phyloP scores from a whole-genome alignment of 306 rosid species.

The Astragalus glycyphyllos region DNA sequence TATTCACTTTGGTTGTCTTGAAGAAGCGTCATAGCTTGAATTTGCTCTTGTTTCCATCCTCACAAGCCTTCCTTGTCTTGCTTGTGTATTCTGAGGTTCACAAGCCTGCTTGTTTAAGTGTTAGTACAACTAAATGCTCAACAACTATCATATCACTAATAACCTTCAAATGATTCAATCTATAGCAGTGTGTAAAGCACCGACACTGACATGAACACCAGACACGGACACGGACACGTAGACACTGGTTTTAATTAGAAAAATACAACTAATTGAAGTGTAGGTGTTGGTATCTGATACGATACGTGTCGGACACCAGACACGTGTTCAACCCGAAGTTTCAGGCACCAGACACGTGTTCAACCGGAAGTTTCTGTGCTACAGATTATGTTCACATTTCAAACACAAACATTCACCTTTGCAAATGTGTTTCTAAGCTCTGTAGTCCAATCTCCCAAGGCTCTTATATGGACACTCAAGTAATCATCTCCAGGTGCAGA shows the following conservation, averaged over 20 bases:
- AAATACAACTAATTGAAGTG: too few species aligned
- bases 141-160: constrained; percentile 2
- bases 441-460: constrained; percentile 89
- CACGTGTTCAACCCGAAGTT: too few species aligned
- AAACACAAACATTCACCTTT: constrained; percentile 55
- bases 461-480: constrained; percentile 81
- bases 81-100: constrained; percentile 50
- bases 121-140: constrained; percentile 28
- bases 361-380: too few species aligned
- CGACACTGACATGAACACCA: too few species aligned
- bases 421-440: constrained; percentile 70
- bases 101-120: constrained; percentile 65
- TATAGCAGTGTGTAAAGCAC: not conserved
- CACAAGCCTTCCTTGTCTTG: constrained; percentile 61
- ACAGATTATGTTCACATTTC: not conserved
- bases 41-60: constrained; percentile 69
- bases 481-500: constrained; percentile 96
- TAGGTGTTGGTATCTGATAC: too few species aligned
- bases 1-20: constrained; percentile 57
- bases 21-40: constrained; percentile 26
- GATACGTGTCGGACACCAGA: too few species aligned
- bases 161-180: constrained; percentile 1
- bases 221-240: too few species aligned
- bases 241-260: too few species aligned
- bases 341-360: too few species aligned